Evolutionary conservation across 331 rosid species (phyloP).

Genomic region (Dryas integrifolia): DNA sequence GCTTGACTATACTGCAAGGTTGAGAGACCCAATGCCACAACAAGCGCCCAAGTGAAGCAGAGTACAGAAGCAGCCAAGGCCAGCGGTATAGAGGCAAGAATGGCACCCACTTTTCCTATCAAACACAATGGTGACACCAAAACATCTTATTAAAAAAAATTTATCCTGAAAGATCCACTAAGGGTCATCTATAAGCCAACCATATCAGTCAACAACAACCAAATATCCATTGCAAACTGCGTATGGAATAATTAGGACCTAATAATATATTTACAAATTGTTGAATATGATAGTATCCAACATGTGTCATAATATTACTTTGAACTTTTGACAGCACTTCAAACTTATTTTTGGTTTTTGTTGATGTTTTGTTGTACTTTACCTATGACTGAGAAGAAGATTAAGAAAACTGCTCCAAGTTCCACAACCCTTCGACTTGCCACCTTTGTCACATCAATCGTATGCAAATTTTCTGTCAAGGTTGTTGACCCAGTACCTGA

Average conservation of each 20-base stretch:
- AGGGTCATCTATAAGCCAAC: neutral
- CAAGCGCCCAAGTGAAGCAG: slow-evolving; percentile 92
- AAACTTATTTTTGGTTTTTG: slow-evolving; percentile 1
- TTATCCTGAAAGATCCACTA: neutral
- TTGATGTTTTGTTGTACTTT: slow-evolving; percentile 24
- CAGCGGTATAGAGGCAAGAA: slow-evolving; percentile 91
- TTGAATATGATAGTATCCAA: neutral
- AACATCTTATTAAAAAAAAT: neutral
- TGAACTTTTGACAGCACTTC: neutral
- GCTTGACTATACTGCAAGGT: slow-evolving; percentile 71
- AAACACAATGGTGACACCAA: slow-evolving; percentile 4
- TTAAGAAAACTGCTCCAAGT: slow-evolving; percentile 76
- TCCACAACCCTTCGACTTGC: slow-evolving; percentile 72
- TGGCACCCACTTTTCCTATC: slow-evolving; percentile 92
- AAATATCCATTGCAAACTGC: neutral
- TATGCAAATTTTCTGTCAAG: slow-evolving; percentile 81
- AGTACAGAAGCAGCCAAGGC: slow-evolving; percentile 84
- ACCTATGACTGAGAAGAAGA: slow-evolving; percentile 78
- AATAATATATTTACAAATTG: neutral
- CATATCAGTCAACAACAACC: neutral
- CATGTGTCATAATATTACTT: neutral
- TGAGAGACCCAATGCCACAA: slow-evolving; percentile 68
- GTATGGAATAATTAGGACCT: neutral
- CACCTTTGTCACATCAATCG: slow-evolving; percentile 72
- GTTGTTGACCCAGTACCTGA: slow-evolving; percentile 92